Evolutionary conservation across 1,139 yeast genomes (phyloP).

Genomic region (Candida sanyaensis): DNA sequence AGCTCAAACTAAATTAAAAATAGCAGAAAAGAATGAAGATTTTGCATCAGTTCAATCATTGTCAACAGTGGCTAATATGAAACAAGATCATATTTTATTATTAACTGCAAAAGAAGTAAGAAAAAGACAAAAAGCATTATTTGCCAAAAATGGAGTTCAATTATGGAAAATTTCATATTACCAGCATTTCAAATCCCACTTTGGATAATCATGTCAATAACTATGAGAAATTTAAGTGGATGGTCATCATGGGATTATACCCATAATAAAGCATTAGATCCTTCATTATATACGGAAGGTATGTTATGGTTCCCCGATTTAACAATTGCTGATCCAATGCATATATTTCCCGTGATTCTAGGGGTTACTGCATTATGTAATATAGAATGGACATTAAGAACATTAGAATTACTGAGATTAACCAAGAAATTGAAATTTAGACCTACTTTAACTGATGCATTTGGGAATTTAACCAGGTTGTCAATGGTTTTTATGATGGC

Average conservation of each 20-base stretch:
- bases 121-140: slow-evolving; percentile 69
- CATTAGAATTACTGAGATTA: slow-evolving; percentile 51
- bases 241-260: slow-evolving; percentile 58
- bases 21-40: slow-evolving; percentile 8
- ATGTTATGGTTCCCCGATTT: slow-evolving; percentile 62
- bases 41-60: slow-evolving; percentile 14
- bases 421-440: slow-evolving; percentile 44
- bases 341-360: slow-evolving; percentile 65
- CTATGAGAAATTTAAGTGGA: slow-evolving; percentile 76
- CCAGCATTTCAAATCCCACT: slow-evolving; percentile 86
- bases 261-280: slow-evolving; percentile 54
- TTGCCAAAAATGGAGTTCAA: slow-evolving; percentile 67
- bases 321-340: slow-evolving; percentile 61
- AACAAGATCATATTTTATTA: slow-evolving; percentile 75
- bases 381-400: slow-evolving; percentile 71
- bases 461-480: slow-evolving; percentile 67
- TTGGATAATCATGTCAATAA: slow-evolving; percentile 80
- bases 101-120: slow-evolving; percentile 77
- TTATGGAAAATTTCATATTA: slow-evolving; percentile 74
- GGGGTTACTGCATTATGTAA: slow-evolving; percentile 75
- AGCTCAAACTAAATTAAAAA: slow-evolving; percentile 33
- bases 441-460: slow-evolving; percentile 62
- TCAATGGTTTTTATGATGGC: slow-evolving; percentile 83
- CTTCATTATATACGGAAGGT: slow-evolving; percentile 56
- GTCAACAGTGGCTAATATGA: slow-evolving; percentile 47